Evolutionary conservation across 768 basidiomycete species (phyloP), one percentile per base, ranked within the genome.

Genomic region (Xanthoconium stramineum): DNA sequence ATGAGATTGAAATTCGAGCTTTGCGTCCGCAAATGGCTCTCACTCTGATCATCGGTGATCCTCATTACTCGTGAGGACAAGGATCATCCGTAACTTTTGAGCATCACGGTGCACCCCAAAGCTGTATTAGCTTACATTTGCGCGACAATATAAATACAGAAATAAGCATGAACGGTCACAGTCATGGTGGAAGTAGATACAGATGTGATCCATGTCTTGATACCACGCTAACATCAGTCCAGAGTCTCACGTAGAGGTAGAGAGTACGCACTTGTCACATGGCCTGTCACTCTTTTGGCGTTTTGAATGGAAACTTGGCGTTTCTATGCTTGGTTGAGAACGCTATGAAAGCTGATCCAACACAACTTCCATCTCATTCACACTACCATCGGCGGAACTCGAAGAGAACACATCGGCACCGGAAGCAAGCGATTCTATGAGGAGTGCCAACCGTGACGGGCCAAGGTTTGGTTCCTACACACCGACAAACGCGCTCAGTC

Each of bases 391-490:
- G 17, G 29, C 55, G 17, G 74, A 64, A 15, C 73, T 77, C 15
- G 81, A 78, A 5, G 80, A 69, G 64, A 89, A 91, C 1, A 89
- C 81, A 28, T 90, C 86, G 2, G 88, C 84, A 4, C 91, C 90
- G 1, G 88, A 82, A 9, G 88, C 89, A 52, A 94, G 74, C 0
- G 91, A 91, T 65, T 94, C 89, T 59, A 94, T 89, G 37, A 94
- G 78, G 49, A 94, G 67, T 0, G 83, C 79, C 3, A 94, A 75
- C 6, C 87, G 79, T 14, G 89, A 83, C 3, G 79, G 77, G 0
- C 83, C 83, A 57, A 94, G 74, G 55, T 84, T 85, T 0, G 86
- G 85, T 68, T 94, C 83, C 80, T 83, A 54, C 32, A 24, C 17
- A 39, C 39, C 37, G 19, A 56, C 10, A 19, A 46, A 45, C 30